phyloP scores from a whole-genome alignment of 345 rosid species.

The Hypericum androsaemum region DNA sequence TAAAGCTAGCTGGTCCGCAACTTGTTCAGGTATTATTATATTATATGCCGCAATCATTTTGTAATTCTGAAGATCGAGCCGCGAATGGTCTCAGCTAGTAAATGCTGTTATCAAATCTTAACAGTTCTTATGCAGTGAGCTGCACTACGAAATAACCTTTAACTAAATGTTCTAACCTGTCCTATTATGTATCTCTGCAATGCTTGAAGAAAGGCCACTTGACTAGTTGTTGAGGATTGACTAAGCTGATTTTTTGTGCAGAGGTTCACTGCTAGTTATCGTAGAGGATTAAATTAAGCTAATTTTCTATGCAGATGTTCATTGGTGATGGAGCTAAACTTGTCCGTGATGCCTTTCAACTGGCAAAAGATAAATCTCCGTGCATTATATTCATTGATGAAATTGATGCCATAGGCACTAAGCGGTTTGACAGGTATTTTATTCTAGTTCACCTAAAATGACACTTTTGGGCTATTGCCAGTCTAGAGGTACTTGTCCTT shows the following conservation, averaged over 20 bases:
- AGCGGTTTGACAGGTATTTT: constrained; percentile 88
- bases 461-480: too few relatives aligned
- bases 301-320: constrained; percentile 58
- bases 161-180: too few relatives aligned
- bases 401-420: constrained; percentile 97
- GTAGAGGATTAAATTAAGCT: neutral
- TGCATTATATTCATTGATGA: constrained; percentile 99
- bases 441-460: too few relatives aligned
- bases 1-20: constrained; percentile 97
- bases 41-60: neutral
- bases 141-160: too few relatives aligned
- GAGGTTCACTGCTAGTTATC: neutral
- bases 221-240: neutral
- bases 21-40: constrained; percentile 94
- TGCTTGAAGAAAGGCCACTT: neutral
- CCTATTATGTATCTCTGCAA: too few relatives aligned
- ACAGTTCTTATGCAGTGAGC: too few relatives aligned
- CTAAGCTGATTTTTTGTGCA: neutral
- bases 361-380: constrained; percentile 98
- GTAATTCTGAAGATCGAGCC: too few relatives aligned
- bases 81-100: constrained; percentile 13
- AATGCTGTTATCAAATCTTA: too few relatives aligned
- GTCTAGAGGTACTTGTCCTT: too few relatives aligned
- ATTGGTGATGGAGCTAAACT: constrained; percentile 99
- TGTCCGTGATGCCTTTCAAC: constrained; percentile 99